Percentiles rank a stretch among this genome's conserved stretches.
Conservation (phyloP, 768 basidiomycete species). For the Agaricus blazei region DNA sequence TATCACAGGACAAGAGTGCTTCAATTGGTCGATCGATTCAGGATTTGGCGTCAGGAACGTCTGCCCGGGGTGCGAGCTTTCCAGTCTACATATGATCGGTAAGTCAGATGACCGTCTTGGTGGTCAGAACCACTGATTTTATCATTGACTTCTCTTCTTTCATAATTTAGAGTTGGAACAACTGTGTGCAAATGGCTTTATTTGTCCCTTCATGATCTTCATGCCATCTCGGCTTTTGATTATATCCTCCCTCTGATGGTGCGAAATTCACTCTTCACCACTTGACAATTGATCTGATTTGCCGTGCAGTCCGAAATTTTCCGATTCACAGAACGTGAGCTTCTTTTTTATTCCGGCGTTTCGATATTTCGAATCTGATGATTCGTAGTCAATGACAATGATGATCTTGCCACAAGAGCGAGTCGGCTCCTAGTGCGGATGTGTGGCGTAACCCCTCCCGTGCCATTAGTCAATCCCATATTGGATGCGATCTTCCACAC, state of each 20-base stretch:
- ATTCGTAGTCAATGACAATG: slow-evolving; percentile 61
- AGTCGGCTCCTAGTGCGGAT: slow-evolving; percentile 73
- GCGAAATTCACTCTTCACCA: slow-evolving; percentile 16
- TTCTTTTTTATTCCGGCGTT: neutral
- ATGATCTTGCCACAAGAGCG: slow-evolving; percentile 61
- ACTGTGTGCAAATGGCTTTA: slow-evolving; percentile 76
- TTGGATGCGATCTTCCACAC: slow-evolving; percentile 71
- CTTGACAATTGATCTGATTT: slow-evolving; percentile 1
- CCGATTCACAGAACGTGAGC: slow-evolving; percentile 65
- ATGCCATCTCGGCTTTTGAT: slow-evolving; percentile 73
- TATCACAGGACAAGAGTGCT: slow-evolving; percentile 57
- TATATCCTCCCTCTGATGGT: slow-evolving; percentile 82
- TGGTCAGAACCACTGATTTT: neutral
- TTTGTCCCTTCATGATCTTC: slow-evolving; percentile 67
- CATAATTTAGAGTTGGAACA: slow-evolving; percentile 46
- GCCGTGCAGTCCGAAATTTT: slow-evolving; percentile 60
- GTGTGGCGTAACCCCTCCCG: slow-evolving; percentile 80
- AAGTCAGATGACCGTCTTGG: slow-evolving; percentile 13
- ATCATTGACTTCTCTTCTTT: slow-evolving; percentile 3
- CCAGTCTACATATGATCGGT: slow-evolving; percentile 84
- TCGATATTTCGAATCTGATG: neutral
- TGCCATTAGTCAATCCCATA: slow-evolving; percentile 60
- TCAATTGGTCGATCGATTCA: slow-evolving; percentile 59
- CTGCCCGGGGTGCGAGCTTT: slow-evolving; percentile 73
- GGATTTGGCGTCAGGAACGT: slow-evolving; percentile 65